These are phyloP conservation scores for Knufia petricola DNA, from an alignment of 2,329 filamentous ascomycete genomes.

Conservation along the genomic window DNA sequence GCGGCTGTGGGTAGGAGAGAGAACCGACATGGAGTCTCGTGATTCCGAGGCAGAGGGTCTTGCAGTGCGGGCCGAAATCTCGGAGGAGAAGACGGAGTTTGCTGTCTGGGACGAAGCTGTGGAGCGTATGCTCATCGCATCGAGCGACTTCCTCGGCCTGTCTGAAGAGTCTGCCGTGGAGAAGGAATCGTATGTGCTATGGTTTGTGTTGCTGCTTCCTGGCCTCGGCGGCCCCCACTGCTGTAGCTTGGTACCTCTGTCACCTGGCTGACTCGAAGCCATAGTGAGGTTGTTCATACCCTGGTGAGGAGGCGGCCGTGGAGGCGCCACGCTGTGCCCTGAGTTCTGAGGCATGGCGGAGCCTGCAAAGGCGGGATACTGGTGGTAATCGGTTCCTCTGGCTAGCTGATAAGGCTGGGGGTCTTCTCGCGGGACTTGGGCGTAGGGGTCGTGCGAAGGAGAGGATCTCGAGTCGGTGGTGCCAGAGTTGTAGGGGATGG, in stretches of 20 bases:
- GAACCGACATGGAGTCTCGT: slow-evolving; percentile 24
- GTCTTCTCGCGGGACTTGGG: slow-evolving; percentile 58
- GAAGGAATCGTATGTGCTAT: slow-evolving; percentile 56
- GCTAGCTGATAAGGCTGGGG: slow-evolving; percentile 76
- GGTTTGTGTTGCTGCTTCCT: slow-evolving; percentile 47
- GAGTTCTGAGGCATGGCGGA: slow-evolving; percentile 40
- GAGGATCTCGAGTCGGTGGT: slow-evolving; percentile 59
- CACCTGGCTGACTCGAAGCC: slow-evolving; percentile 62
- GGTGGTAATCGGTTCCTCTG: slow-evolving; percentile 75
- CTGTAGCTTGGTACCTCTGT: slow-evolving; percentile 61
- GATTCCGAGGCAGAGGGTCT: slow-evolving; percentile 22
- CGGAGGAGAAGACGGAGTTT: slow-evolving; percentile 47
- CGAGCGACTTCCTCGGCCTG: slow-evolving; percentile 49
- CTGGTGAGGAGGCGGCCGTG: slow-evolving; percentile 49
- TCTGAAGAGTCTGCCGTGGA: slow-evolving; percentile 43
- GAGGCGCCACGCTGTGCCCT: slow-evolving; percentile 50
- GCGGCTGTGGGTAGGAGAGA: slow-evolving; percentile 31
- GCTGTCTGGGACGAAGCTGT: slow-evolving; percentile 50
- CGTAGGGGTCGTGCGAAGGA: slow-evolving; percentile 62
- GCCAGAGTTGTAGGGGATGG: slow-evolving; percentile 72
- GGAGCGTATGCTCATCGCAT: slow-evolving; percentile 57
- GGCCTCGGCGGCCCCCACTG: slow-evolving; percentile 57
- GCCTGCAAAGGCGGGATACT: slow-evolving; percentile 68
- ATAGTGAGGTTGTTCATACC: slow-evolving; percentile 52
- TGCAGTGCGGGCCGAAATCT: slow-evolving; percentile 39